These are phyloP conservation scores for Ceratobasidium theobromae DNA, from an alignment of 1,284 basidiomycete species.

Conservation along the genomic window DNA sequence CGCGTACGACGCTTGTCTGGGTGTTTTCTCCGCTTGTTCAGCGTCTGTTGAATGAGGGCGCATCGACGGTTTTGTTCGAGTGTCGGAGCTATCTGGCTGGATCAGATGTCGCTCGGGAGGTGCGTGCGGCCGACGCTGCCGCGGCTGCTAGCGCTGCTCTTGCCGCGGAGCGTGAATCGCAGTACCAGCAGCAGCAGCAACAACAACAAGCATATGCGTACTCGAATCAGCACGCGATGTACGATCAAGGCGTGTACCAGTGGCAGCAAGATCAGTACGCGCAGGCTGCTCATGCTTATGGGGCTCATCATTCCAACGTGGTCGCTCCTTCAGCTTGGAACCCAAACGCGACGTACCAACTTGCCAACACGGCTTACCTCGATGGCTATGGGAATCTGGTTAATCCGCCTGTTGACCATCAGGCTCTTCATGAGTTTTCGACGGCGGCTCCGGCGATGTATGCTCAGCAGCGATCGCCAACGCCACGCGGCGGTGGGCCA, in stretches of 20 bases:
- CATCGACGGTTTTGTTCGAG: constrained; percentile 8
- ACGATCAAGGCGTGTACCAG: constrained; percentile 1
- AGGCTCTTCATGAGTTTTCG: neutral
- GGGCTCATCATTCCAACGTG: neutral
- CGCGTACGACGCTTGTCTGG: constrained; percentile 18
- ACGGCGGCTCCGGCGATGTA: neutral
- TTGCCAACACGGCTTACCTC: neutral
- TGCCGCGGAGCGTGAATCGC: neutral
- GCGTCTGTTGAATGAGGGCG: constrained; percentile 1
- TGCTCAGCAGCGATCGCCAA: neutral
- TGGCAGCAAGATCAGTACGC: constrained; percentile 1
- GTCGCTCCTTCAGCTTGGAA: constrained; percentile 2
- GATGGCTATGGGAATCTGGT: neutral
- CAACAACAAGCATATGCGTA: neutral
- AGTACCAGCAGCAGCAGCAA: neutral
- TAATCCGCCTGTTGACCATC: too few species aligned
- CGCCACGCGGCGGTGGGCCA: neutral
- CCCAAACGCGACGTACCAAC: neutral
- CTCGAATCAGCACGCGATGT: neutral
- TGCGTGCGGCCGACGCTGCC: neutral
- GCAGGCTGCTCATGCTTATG: neutral
- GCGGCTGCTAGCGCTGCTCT: neutral
- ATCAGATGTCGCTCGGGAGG: constrained; percentile 3
- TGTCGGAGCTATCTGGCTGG: constrained; percentile 9
- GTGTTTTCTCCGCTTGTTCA: constrained; percentile 5